A percentile compares a stretch with the other conserved stretches of the same genome.
These are phyloP conservation scores for Globisporangium irregulare DNA, from an alignment of 352 stramenopile species.

Conservation along the genomic window DNA sequence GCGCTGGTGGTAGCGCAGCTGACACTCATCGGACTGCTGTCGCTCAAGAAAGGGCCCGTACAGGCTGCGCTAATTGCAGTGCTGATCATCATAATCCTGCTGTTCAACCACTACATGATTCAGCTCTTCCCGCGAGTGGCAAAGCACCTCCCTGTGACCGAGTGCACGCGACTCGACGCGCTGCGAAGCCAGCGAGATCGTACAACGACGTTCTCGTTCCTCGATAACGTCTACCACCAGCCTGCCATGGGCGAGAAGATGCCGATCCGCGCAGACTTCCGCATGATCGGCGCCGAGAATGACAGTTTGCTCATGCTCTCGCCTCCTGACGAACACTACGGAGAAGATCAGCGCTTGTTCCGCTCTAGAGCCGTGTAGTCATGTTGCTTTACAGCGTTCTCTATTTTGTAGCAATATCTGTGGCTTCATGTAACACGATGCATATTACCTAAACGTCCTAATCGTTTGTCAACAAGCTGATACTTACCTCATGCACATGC, in stretches of 20 bases:
- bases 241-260: constrained; percentile 58
- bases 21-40: constrained; percentile 75
- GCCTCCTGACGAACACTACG: constrained; percentile 31
- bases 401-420: not conserved
- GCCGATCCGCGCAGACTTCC: constrained; percentile 56
- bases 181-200: constrained; percentile 30
- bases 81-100: constrained; percentile 38
- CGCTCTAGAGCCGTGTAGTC: constrained; percentile 12
- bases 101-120: constrained; percentile 65
- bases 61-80: constrained; percentile 21
- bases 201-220: constrained; percentile 44
- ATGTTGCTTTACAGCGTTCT: not conserved
- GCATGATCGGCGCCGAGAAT: constrained; percentile 42
- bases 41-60: constrained; percentile 61
- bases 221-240: constrained; percentile 70
- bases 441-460: not conserved
- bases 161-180: constrained; percentile 57
- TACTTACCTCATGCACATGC: constrained; percentile 5
- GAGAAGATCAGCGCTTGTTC: constrained; percentile 53
- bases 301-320: constrained; percentile 30
- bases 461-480: not conserved
- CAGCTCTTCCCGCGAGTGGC: constrained; percentile 52
- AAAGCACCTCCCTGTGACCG: constrained; percentile 54
- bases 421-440: not conserved
- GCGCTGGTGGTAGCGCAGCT: constrained; percentile 71